A percentile compares a stretch with the other conserved stretches of the same genome.
Conservation (phyloP, 2,329 filamentous ascomycete genomes). For the Colletotrichum abscissum region DNA sequence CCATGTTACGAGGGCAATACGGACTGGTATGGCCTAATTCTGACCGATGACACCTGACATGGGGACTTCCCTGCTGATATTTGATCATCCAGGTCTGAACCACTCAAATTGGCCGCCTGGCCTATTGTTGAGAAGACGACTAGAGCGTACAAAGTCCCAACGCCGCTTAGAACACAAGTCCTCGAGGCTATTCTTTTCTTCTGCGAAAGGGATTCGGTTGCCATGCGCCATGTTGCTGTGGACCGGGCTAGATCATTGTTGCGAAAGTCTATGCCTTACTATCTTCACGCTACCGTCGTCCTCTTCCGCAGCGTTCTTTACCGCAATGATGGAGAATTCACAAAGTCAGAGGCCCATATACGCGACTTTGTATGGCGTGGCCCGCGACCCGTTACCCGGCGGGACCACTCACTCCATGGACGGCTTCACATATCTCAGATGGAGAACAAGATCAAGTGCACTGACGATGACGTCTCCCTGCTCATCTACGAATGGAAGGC, state of each 20-base stretch:
- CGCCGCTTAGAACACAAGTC: constrained; percentile 34
- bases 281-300: constrained; percentile 44
- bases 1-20: constrained; percentile 47
- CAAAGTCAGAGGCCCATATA: constrained; percentile 41
- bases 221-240: constrained; percentile 40
- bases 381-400: constrained; percentile 34
- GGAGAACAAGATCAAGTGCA: constrained; percentile 48
- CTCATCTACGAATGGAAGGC: constrained; percentile 47
- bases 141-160: constrained; percentile 30
- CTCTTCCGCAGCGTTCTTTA: constrained; percentile 47
- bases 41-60: not conserved
- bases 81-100: constrained; percentile 36
- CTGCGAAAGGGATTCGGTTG: constrained; percentile 44
- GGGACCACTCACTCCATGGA: constrained; percentile 45
- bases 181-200: constrained; percentile 46
- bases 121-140: constrained; percentile 38
- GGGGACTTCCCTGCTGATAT: not conserved
- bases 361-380: constrained; percentile 39
- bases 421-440: constrained; percentile 48
- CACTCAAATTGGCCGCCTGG: constrained; percentile 43
- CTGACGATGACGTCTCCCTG: constrained; percentile 43
- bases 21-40: constrained; percentile 39
- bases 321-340: constrained; percentile 42
- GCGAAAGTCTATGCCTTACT: constrained; percentile 44
- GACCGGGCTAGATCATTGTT: constrained; percentile 40